Evolutionary conservation across 352 stramenopile genomes (phyloP).

Genomic region (Phytophthora idaei): DNA sequence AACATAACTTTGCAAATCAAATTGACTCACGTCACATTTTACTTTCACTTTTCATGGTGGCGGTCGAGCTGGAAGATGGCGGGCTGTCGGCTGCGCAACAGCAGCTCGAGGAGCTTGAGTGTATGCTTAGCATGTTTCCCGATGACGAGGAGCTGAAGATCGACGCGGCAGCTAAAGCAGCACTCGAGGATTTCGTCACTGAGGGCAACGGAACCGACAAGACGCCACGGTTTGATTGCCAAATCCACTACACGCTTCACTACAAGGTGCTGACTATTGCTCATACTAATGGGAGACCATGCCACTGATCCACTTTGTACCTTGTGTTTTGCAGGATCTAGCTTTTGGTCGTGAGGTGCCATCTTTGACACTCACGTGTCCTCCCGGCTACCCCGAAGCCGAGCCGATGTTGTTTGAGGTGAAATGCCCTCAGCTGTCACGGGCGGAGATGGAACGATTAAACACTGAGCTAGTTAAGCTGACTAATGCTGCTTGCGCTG

Average conservation of each 20-base stretch:
- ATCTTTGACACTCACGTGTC: conserved; percentile 56
- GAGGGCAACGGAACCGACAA: neutral
- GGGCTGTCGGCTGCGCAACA: conserved; percentile 24
- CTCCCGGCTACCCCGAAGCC: conserved; percentile 42
- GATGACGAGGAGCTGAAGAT: conserved; percentile 46
- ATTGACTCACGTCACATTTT: neutral
- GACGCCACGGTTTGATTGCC: conserved; percentile 9
- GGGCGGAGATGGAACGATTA: conserved; percentile 46
- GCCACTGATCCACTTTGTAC: conserved; percentile 1
- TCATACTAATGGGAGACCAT: neutral
- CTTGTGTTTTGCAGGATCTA: conserved; percentile 23
- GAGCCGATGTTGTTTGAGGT: conserved; percentile 49
- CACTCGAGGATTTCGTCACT: conserved; percentile 31
- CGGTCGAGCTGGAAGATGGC: neutral
- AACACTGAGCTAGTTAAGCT: conserved; percentile 42
- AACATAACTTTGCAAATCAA: conserved; percentile 2
- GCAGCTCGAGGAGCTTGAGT: conserved; percentile 79
- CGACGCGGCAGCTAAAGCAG: conserved; percentile 31
- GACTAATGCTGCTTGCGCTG: conserved; percentile 22
- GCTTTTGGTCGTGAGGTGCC: conserved; percentile 35
- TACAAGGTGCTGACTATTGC: conserved; percentile 35
- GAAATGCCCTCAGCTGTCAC: conserved; percentile 53
- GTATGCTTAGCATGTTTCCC: conserved; percentile 79
- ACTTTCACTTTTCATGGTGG: conserved; percentile 1
- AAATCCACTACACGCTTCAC: conserved; percentile 52